phyloP scores from a whole-genome alignment of 2,329 filamentous ascomycete species.

The Colletotrichum theobromicola region DNA sequence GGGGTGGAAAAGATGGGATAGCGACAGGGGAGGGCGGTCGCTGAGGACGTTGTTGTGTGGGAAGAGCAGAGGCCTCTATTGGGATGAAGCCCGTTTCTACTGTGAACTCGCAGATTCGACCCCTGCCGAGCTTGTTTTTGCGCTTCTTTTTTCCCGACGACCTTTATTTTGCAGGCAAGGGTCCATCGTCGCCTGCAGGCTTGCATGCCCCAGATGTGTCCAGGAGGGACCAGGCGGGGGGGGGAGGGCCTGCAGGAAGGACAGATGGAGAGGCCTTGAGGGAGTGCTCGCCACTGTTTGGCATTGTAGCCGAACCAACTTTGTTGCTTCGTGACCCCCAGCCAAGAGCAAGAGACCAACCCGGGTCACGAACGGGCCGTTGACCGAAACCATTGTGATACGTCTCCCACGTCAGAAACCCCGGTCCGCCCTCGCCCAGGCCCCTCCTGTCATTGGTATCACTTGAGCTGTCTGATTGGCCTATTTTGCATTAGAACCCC shows the following conservation, averaged over 20 bases:
- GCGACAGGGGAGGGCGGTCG: neutral
- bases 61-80: slow-evolving; percentile 3
- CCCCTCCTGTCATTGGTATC: slow-evolving; percentile 5
- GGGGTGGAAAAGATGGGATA: slow-evolving; percentile 16
- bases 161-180: neutral
- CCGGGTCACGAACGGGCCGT: slow-evolving; percentile 23
- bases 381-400: slow-evolving; percentile 24
- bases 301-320: slow-evolving; percentile 17
- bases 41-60: neutral
- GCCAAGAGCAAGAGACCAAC: neutral
- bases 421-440: slow-evolving; percentile 8
- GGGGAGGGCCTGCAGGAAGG: neutral
- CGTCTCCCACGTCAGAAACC: slow-evolving; percentile 21
- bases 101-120: neutral
- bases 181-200: neutral
- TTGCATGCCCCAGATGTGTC: neutral
- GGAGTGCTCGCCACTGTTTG: slow-evolving; percentile 10
- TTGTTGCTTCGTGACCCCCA: slow-evolving; percentile 10
- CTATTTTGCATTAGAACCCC: neutral
- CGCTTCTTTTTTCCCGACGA: slow-evolving; percentile 20
- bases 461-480: neutral
- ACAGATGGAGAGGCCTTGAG: neutral
- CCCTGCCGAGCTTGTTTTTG: slow-evolving; percentile 24
- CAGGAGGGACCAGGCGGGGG: neutral
- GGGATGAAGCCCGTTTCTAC: slow-evolving; percentile 20